Base-by-base conservation (phyloP, 441 rosid genomes). In the Brassica hybrid region DNA sequence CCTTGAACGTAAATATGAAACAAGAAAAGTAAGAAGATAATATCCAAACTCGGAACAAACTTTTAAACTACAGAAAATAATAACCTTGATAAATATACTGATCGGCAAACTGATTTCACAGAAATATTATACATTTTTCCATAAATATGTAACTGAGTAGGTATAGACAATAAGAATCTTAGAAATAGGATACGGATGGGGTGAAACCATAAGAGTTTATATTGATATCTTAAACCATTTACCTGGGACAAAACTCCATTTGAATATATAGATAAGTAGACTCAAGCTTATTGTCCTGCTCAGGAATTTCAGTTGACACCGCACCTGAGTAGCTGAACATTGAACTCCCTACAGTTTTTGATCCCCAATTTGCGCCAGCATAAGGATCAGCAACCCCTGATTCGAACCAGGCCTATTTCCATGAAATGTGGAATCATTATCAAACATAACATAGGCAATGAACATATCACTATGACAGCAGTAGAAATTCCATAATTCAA, bases 241-340 rank as follows among this genome's bases (percentile, higher is more conserved):
- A 96, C 99, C 99, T 88, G 14, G 99, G 99, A 75, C 99, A 96
- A 48, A 83, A 94, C 77, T 96, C 99, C 99, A 96, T 96, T 82
- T 96, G 99, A 83, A 96, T 96, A 80, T 94, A 96, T 25, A 96
- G 84, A 86, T 88, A 94, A 9, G 97, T 91, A 18, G 97, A 90
- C 69, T 90, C 99, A 76, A 89, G 81, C 73, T 88, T 88, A 83
- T 79, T 84, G 41, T 94, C 97, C 74, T 84, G 92, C 81, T 86
- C 94, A 78, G 74, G 60, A 58, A 79, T 74, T 85, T 88, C 97
- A 60, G 83, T 82, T 21, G 88, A 85, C 81, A 81, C 86, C 54
- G 88, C 86, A 70, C 89, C 93, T 41, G 68, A 80, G 69, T 76
- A 76, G 79, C 94, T 86, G 79, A 89, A 82, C 21, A 87, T 76